Percentiles rank a stretch among this genome's conserved stretches.
phyloP scores from a whole-genome alignment of 78 protist species.

The Bodo saltans region DNA sequence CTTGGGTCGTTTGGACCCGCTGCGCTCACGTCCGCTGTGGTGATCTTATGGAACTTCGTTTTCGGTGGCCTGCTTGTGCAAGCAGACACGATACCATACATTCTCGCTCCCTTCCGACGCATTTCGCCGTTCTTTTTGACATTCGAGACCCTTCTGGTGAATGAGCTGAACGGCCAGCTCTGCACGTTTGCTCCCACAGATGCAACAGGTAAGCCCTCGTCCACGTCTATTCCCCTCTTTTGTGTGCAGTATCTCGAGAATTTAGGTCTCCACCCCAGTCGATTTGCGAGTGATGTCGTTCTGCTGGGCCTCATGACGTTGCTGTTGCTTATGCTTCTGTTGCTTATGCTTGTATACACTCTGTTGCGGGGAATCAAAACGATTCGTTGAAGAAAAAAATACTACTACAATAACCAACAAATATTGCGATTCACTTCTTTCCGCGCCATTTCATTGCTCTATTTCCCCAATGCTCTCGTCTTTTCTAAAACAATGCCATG shows the following conservation, averaged over 20 bases:
- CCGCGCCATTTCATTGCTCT: too few relatives aligned
- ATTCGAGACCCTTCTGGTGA: background rate
- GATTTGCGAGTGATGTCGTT: background rate
- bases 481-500: too few relatives aligned
- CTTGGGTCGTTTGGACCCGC: background rate
- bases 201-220: background rate
- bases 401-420: too few relatives aligned
- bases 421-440: too few relatives aligned
- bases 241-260: constrained; percentile 19
- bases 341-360: background rate
- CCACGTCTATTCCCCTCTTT: background rate
- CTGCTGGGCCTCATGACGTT: background rate
- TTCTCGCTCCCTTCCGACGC: background rate
- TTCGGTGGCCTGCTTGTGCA: background rate
- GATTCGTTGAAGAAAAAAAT: too few relatives aligned
- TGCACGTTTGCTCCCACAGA: constrained; percentile 17
- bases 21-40: background rate
- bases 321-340: background rate
- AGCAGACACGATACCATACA: background rate
- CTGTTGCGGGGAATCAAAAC: too few relatives aligned
- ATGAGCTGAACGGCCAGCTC: constrained; percentile 22
- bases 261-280: background rate
- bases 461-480: too few relatives aligned
- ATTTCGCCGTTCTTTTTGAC: constrained; percentile 8
- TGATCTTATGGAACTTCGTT: background rate